Evolutionary conservation across 495 filamentous ascomycete genomes (phyloP), one percentile per base, ranked within the genome.

Genomic region (Penicillium cinerascens): DNA sequence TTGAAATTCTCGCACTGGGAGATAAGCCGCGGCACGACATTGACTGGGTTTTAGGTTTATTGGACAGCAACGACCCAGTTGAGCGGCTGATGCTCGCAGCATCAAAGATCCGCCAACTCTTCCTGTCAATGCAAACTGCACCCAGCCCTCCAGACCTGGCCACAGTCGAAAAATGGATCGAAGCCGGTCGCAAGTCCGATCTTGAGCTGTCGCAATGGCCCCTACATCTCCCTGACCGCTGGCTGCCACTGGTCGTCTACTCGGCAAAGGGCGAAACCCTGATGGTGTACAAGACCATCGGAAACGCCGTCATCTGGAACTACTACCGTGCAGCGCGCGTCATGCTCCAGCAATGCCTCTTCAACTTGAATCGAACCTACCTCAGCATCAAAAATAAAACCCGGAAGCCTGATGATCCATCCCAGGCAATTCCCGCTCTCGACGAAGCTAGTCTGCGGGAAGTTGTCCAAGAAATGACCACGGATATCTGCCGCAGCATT

Each of bases 291-390:
- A 59, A 63, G 16, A 52, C 54, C 25, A 51, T 69, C 40, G 63
- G 61, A 27, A 55, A 61, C 23, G 65, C 63, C 13, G 50, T 64
- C 6, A 48, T 74, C 26, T 75, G 72, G 74, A 65, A 64, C 48
- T 72, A 72, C 48, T 73, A 75, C 53, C 72, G 71, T 2, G 67
- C 70, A 5, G 56, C 65, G 25, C 69, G 74, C 13, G 59, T 77
- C 25, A 59, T 73, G 51, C 40, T 73, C 11, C 71, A 74, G 17
- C 55, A 59, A 22, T 52, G 69, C 7, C 59, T 72, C 10, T 46
- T 68, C 49, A 64, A 54, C 11, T 56, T 75, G 6, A 61, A 66
- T 16, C 50, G 40, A 11, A 53, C 60, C 10, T 59, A 69, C 21
- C 22, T 51, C 11, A 41, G 60, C 10, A 53, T 67, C 15, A 52